Base-by-base conservation (phyloP, 225 moss, liverwort and hornwort species). In the Straminergon stramineum region DNA sequence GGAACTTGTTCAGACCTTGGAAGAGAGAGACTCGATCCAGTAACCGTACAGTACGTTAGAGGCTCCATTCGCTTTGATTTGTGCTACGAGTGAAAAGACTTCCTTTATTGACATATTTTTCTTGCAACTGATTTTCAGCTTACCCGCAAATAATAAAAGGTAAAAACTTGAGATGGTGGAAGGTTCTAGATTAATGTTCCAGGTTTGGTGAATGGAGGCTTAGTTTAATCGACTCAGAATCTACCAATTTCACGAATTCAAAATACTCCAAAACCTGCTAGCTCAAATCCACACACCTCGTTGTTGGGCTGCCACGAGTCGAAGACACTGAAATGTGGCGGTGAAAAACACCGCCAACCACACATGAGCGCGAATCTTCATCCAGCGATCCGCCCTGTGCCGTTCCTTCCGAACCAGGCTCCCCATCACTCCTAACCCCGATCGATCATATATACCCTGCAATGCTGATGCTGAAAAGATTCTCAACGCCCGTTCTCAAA, bases 291-390 rank as follows among this genome's bases (percentile, higher is more conserved):
- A 75, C 83, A 4, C 77, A 91, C 92, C 91, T 89, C 87, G 55
- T 35, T 76, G 28, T 82, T 92, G 92, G 34, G 85, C 85, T 53
- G 87, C 85, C 51, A 85, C 85, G 3, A 43, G 31, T 85, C 75
- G 84, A 75, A 92, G 34, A 66, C 77, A 83, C 84, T 89, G 48
- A 76, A 89, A 89, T 61, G 89, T 48, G 79, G 73, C 31, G n/a
- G 84, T 82, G 48, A 92, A 48, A 69, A 91, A 79, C 55, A 87
- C 75, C 55, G 71, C 81, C 57, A 87, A 43, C 87, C 91, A 87
- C 16, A 31, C 75, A 58, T 27, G 61, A 58, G 80, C 17, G 24
- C 58, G 66, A 57, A 34, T 39, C 83, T 73, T 79, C 92, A 92
- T 88, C 55, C 57, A 41, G 70, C 20, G 70, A 81, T 58, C 65